Conservation (phyloP, 805 yeast species). For the Nakazawaea laoshanensis region DNA sequence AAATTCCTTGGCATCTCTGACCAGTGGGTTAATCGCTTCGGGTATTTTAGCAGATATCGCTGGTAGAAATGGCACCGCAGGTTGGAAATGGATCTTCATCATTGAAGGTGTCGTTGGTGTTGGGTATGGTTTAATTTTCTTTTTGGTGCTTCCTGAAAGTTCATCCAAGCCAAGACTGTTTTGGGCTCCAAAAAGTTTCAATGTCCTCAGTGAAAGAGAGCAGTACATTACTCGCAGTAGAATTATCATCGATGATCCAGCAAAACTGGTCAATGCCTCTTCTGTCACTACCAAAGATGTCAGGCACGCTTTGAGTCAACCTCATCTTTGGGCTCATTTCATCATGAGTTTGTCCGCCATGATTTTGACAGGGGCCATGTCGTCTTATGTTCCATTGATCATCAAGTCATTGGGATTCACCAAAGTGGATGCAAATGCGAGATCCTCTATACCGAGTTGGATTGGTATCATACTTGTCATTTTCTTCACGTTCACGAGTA, state of each 20-base stretch:
- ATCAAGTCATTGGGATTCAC: conserved; percentile 11
- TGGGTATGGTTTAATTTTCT: conserved; percentile 20
- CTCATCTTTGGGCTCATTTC: conserved; percentile 6
- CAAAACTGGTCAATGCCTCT: conserved; percentile 20
- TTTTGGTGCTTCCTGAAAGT: conserved; percentile 23
- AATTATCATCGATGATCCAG: conserved; percentile 14
- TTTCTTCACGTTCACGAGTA: conserved; percentile 3
- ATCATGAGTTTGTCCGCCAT: conserved; percentile 1
- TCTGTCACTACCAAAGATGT: conserved; percentile 5
- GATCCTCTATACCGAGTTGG: conserved; percentile 11
- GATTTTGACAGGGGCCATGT: conserved; percentile 10
- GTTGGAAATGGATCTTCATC: conserved; percentile 63
- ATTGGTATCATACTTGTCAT: conserved; percentile 1
- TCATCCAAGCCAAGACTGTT: conserved; percentile 12
- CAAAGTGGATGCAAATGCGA: conserved; percentile 12
- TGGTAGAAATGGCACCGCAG: conserved; percentile 18
- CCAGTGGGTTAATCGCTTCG: conserved; percentile 23
- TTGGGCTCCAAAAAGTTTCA: conserved; percentile 16
- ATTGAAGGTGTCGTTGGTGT: conserved; percentile 41
- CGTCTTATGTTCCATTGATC: conserved; percentile 12
- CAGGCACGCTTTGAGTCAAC: not conserved
- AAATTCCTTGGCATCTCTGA: conserved; percentile 36
- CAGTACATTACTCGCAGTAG: conserved; percentile 10
- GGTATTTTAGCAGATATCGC: conserved; percentile 40
- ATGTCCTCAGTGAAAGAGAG: conserved; percentile 15